Conservation (phyloP, 371 early-diverging fungal genomes). For the Mucor saturninus region DNA sequence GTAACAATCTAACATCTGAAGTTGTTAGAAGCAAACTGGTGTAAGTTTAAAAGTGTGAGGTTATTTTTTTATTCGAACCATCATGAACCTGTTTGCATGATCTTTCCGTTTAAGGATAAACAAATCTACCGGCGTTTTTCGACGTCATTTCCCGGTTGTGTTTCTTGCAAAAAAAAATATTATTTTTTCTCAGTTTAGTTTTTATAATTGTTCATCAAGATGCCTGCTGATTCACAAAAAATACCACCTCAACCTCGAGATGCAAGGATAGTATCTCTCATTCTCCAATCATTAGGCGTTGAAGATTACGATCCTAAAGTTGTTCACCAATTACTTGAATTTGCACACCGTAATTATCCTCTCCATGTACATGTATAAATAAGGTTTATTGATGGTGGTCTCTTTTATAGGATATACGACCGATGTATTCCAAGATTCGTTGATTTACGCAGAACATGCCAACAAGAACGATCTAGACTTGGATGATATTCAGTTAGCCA, state of each 20-base stretch:
- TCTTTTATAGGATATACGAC: constrained; percentile 81
- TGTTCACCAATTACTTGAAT: constrained; percentile 95
- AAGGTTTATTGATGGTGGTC: too few species aligned
- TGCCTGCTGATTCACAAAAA: constrained; percentile 30
- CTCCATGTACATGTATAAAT: not conserved
- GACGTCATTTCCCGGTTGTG: too few species aligned
- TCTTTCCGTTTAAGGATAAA: too few species aligned
- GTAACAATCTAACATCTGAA: too few species aligned
- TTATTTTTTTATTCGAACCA: too few species aligned
- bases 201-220: not conserved
- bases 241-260: constrained; percentile 72
- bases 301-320: constrained; percentile 97
- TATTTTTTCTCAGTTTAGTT: too few species aligned
- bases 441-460: constrained; percentile 94
- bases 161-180: too few species aligned
- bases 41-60: too few species aligned
- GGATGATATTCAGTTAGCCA: constrained; percentile 93
- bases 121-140: too few species aligned
- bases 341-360: constrained; percentile 75
- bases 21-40: too few species aligned
- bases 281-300: constrained; percentile 91
- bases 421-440: constrained; percentile 95
- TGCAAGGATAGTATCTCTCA: constrained; percentile 91
- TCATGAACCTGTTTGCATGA: too few species aligned
- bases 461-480: constrained; percentile 80